A percentile compares a stretch with the other conserved stretches of the same genome.
Evolutionary conservation across 345 rosid species (phyloP).

Genomic region (Acer yangbiense): DNA sequence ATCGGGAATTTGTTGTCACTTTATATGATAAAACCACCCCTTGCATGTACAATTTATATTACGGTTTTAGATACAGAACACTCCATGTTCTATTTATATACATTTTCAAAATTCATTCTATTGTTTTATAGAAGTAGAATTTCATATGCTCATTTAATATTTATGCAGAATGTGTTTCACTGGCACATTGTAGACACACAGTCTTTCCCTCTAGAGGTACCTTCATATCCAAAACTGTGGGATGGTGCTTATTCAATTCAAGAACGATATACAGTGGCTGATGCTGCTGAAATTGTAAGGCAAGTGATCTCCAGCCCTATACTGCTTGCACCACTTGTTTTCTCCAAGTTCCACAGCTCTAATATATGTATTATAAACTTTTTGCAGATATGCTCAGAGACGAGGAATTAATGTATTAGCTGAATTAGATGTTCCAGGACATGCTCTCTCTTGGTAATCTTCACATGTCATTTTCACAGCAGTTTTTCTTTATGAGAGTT

Average conservation of each 20-base stretch:
- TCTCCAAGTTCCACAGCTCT: not conserved
- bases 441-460: conserved; percentile 66
- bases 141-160: not conserved
- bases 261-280: conserved; percentile 58
- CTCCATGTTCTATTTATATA: not conserved
- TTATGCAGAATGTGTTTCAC: conserved; percentile 65
- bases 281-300: conserved; percentile 70
- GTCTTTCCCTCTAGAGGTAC: conserved; percentile 73
- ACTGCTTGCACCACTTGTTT: conserved; percentile 7
- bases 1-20: conserved; percentile 7
- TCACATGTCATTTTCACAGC: conserved; percentile 14
- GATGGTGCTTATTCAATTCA: conserved; percentile 61
- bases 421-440: conserved; percentile 82
- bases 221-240: conserved; percentile 80
- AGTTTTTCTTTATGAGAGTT: not conserved
- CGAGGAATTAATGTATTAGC: conserved; percentile 69
- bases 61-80: not conserved
- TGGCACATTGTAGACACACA: conserved; percentile 80
- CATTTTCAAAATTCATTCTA: not conserved
- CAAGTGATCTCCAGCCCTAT: conserved; percentile 26
- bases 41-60: not conserved
- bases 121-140: not conserved
- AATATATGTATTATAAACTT: conserved; percentile 2
- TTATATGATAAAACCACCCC: not conserved
- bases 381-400: conserved; percentile 56